Evolutionary conservation across 768 basidiomycete genomes (phyloP), one percentile per base, ranked within the genome.

Genomic region (Lactarius vividus): DNA sequence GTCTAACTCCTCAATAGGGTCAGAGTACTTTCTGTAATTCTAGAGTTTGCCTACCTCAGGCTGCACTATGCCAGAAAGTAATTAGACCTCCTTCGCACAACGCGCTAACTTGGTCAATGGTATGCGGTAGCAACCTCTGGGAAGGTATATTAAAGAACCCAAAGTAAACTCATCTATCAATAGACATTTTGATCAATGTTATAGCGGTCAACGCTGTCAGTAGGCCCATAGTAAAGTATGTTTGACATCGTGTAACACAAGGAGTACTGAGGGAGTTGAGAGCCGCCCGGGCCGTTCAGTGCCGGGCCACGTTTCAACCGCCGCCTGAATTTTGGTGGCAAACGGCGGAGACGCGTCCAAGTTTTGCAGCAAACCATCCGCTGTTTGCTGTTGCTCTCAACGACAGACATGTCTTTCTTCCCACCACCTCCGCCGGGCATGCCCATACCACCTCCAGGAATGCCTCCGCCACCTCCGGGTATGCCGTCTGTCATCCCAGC

Each of bases 381-480:
- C 57, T 64, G 44, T 55, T 68, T 61, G 62, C 15, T 53, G 52
- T 39, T 39, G 61, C 39, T 60, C 29, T 63, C 63, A 60, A 70
- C 67, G 65, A 62, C 70, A 63, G 26, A 33, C 63, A 68, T 69
- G 71, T 62, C 66, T 66, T 70, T 59, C 55, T 29, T 63, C 35
- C 76, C 79, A 5, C 79, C 74, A 11, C 79, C 77, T 11, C 77
- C 76, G 13, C 77, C 76, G 11, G 77, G 77, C 31, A 76, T 75
- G 73, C 73, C 76, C 20, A 66, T 67, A 46, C 55, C 60, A 13
- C 69, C 71, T 23, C 67, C 67, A 37, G 75, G 75, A 3, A 72
- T 76, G 71, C 74, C 75, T 1, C 71, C 64, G 4, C 75, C 74
- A 0, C 76, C 76, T 26, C 74, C 75, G 16, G 76, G 76, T 16